Evolutionary conservation across 306 rosid species (phyloP), one percentile per base, ranked within the genome.

Genomic region (Lathyrus tuberosus): DNA sequence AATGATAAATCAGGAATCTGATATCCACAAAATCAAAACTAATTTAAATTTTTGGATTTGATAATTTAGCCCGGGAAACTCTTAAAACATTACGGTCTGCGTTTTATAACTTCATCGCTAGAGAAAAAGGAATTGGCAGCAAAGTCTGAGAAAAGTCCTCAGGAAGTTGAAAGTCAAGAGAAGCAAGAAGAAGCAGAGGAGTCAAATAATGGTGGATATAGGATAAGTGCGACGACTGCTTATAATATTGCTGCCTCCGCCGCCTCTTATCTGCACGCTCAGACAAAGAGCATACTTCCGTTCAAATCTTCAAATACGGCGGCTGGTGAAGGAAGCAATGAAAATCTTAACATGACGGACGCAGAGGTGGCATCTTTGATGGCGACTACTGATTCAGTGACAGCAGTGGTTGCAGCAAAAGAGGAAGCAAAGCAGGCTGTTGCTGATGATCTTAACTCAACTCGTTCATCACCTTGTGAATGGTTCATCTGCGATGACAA

Each of bases 371-470:
- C 84, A 69, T 91, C 97, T 79, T 78, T 91, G 67, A 87, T 81
- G 91, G 98, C 95, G 24, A 90, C 97, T 57, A 88, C 92, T 0
- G 95, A 94, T 73, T 90, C 98, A 1, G 91, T 94, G 72, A 94
- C 97, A 6, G 89, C 97, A 10, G 98, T 90, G 35, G 96, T 90
- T 80, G 98, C 98, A 51, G 98, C 98, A 44, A 81, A 88, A 86
- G 97, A 94, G 79, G 97, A 94, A 81, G 97, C 88, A 65, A 94
- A 94, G 74, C 98, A 94, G 85, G 98, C 97, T 41, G 97, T 94
- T 65, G 97, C 98, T 12, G 98, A 94, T 65, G 85, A 87, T 79
- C 73, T 94, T 63, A 94, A 80, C 73, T 94, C 98, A 38, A 81
- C 70, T 22, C 64, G 33, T n/a, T 94, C 95, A 20, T 80, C 99